Evolutionary conservation across 441 rosid species (phyloP).

Genomic region (Pelargonium citronellum): DNA sequence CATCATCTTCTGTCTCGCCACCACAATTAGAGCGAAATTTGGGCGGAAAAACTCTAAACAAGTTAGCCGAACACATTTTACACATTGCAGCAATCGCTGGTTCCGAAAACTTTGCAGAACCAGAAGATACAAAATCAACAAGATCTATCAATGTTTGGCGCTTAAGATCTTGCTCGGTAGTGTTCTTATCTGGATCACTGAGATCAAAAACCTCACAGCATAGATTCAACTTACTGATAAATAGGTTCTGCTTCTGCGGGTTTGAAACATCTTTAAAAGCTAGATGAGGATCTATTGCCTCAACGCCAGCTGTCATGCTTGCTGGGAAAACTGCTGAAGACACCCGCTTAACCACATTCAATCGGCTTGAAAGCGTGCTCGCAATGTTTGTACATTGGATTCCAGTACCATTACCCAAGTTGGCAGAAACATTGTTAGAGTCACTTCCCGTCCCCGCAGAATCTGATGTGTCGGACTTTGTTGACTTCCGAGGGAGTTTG

Average conservation of each 20-base stretch:
- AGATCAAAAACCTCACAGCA: conserved; percentile 51
- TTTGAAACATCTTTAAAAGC: conserved; percentile 69
- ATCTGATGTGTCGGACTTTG: conserved; percentile 41
- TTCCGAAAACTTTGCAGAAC: conserved; percentile 57
- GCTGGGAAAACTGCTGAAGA: conserved; percentile 77
- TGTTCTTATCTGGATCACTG: conserved; percentile 42
- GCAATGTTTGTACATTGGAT: conserved; percentile 52
- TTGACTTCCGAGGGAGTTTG: conserved; percentile 61
- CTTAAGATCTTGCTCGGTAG: conserved; percentile 48
- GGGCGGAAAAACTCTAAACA: conserved; percentile 65
- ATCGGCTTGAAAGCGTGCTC: conserved; percentile 47
- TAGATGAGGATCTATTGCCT: conserved; percentile 62
- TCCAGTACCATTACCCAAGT: conserved; percentile 34
- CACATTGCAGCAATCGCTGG: conserved; percentile 51
- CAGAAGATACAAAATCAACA: conserved; percentile 62
- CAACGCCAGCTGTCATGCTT: conserved; percentile 62
- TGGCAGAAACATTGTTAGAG: conserved; percentile 35
- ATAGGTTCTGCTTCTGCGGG: conserved; percentile 61
- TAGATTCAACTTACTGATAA: conserved; percentile 59
- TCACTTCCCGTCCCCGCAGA: conserved; percentile 29
- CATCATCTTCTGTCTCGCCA: conserved; percentile 60
- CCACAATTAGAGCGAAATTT: conserved; percentile 43
- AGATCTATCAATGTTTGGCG: conserved; percentile 49
- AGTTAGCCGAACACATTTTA: conserved; percentile 52
- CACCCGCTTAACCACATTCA: conserved; percentile 69